Evolutionary conservation across 306 rosid species (phyloP).

Genomic region (Purshia tridentata): DNA sequence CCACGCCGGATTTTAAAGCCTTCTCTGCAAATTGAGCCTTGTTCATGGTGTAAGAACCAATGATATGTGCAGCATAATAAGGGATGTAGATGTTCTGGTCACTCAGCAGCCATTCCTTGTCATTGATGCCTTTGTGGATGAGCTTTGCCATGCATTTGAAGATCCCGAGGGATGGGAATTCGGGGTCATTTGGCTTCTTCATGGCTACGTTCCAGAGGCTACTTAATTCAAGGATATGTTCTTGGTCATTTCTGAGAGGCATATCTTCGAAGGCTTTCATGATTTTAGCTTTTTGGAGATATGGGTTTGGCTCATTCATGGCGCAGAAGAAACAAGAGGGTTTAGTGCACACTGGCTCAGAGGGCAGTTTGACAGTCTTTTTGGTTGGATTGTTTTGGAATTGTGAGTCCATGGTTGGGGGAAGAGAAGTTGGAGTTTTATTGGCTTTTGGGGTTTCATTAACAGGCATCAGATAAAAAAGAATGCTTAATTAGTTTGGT

Average conservation of each 20-base stretch:
- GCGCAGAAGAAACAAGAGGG: slow-evolving; percentile 61
- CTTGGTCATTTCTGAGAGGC: slow-evolving; percentile 46
- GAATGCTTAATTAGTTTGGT: neutral
- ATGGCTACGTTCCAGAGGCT: slow-evolving; percentile 66
- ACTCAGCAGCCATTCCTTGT: slow-evolving; percentile 49
- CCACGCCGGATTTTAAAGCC: slow-evolving; percentile 49
- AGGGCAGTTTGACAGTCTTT: slow-evolving; percentile 9
- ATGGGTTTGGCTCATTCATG: slow-evolving; percentile 49
- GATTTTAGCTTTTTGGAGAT: slow-evolving; percentile 38
- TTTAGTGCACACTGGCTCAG: slow-evolving; percentile 26
- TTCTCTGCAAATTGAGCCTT: slow-evolving; percentile 41
- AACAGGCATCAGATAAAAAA: neutral
- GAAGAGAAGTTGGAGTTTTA: neutral
- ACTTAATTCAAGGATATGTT: slow-evolving; percentile 47
- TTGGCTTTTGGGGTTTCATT: neutral
- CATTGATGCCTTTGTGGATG: slow-evolving; percentile 41
- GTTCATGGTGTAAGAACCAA: slow-evolving; percentile 68
- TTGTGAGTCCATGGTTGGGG: slow-evolving; percentile 33
- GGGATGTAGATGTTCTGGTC: slow-evolving; percentile 62
- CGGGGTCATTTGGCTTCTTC: slow-evolving; percentile 51
- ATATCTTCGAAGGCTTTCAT: slow-evolving; percentile 45
- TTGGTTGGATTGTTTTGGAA: slow-evolving; percentile 22
- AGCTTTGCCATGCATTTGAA: slow-evolving; percentile 64
- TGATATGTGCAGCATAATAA: slow-evolving; percentile 70
- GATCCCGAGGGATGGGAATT: slow-evolving; percentile 64